Evolutionary conservation across 164 flowering plant species (phyloP).

Genomic region (Aristolochia californica): DNA sequence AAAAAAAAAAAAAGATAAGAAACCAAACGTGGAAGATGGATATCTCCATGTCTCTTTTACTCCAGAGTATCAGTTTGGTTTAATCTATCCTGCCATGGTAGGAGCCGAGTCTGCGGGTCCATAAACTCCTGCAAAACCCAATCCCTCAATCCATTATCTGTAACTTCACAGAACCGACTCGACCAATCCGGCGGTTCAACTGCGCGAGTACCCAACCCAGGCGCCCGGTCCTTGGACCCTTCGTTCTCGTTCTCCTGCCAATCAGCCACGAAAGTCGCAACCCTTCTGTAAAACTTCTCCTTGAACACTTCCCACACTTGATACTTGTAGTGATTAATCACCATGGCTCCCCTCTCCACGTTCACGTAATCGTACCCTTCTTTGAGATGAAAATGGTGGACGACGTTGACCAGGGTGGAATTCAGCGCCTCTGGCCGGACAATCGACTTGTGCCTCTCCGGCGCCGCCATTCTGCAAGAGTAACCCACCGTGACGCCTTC

Average conservation of each 20-base stretch:
- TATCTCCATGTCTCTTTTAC: too few relatives aligned
- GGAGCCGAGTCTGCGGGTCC: constrained; percentile 18
- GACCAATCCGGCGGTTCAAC: constrained; percentile 74
- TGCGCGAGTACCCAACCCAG: constrained; percentile 73
- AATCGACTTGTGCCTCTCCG: constrained; percentile 82
- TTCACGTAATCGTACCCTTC: constrained; percentile 28
- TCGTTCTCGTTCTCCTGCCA: constrained; percentile 59
- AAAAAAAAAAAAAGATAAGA: too few relatives aligned
- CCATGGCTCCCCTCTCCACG: constrained; percentile 24
- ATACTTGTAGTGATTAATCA: constrained; percentile 79
- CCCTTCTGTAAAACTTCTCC: constrained; percentile 71
- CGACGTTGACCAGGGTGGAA: constrained; percentile 53
- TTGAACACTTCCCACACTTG: constrained; percentile 90
- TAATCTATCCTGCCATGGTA: constrained; percentile 55
- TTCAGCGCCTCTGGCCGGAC: constrained; percentile 58
- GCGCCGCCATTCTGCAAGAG: constrained; percentile 43
- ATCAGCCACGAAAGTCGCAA: constrained; percentile 78
- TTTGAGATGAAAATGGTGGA: constrained; percentile 70
- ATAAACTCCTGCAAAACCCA: constrained; percentile 27
- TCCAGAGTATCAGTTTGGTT: too few relatives aligned
- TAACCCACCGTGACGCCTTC: constrained; percentile 66
- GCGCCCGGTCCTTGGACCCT: constrained; percentile 80
- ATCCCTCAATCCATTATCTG: constrained; percentile 46
- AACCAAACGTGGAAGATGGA: too few relatives aligned
- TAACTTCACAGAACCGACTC: constrained; percentile 60